These are phyloP conservation scores for Hyphodiscus hymeniophilus DNA, from an alignment of 495 filamentous ascomycete genomes.

Conservation along the genomic window DNA sequence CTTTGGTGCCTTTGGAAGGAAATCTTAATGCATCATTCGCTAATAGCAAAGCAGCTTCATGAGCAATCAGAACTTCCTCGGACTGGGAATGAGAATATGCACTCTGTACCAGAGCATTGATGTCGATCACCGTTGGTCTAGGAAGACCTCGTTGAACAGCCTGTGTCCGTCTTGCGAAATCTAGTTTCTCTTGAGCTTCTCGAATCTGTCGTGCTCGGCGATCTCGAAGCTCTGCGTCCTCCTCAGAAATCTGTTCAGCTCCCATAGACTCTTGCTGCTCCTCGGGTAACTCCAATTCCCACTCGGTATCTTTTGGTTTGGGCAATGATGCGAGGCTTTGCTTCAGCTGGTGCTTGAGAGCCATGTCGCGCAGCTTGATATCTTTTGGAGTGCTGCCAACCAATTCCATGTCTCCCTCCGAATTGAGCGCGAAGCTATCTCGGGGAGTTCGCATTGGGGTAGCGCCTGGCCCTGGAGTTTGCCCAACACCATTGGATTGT, in stretches of 20 bases:
- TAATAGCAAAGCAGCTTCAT: slow-evolving; percentile 70
- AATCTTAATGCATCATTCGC: slow-evolving; percentile 72
- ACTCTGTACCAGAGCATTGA: slow-evolving; percentile 55
- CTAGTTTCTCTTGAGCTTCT: slow-evolving; percentile 64
- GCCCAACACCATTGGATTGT: slow-evolving; percentile 55
- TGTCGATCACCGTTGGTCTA: slow-evolving; percentile 65
- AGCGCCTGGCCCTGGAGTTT: slow-evolving; percentile 69
- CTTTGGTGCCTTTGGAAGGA: slow-evolving; percentile 55
- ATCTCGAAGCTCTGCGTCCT: slow-evolving; percentile 82
- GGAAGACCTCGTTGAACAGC: slow-evolving; percentile 81
- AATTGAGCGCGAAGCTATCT: slow-evolving; percentile 80
- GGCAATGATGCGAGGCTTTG: slow-evolving; percentile 74
- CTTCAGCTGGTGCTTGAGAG: slow-evolving; percentile 60
- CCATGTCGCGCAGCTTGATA: slow-evolving; percentile 62
- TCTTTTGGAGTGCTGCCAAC: slow-evolving; percentile 74
- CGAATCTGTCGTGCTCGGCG: slow-evolving; percentile 56
- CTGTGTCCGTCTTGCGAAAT: slow-evolving; percentile 78
- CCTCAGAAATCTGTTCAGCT: slow-evolving; percentile 48
- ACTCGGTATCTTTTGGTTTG: slow-evolving; percentile 84
- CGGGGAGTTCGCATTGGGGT: slow-evolving; percentile 89
- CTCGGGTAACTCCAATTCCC: slow-evolving; percentile 86
- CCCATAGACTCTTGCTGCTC: slow-evolving; percentile 58
- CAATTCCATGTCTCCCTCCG: slow-evolving; percentile 52
- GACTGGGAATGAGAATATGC: slow-evolving; percentile 46
- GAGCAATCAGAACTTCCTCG: slow-evolving; percentile 50